Evolutionary conservation across 1,284 basidiomycete species (phyloP).

Genomic region (Peniophora sp.): DNA sequence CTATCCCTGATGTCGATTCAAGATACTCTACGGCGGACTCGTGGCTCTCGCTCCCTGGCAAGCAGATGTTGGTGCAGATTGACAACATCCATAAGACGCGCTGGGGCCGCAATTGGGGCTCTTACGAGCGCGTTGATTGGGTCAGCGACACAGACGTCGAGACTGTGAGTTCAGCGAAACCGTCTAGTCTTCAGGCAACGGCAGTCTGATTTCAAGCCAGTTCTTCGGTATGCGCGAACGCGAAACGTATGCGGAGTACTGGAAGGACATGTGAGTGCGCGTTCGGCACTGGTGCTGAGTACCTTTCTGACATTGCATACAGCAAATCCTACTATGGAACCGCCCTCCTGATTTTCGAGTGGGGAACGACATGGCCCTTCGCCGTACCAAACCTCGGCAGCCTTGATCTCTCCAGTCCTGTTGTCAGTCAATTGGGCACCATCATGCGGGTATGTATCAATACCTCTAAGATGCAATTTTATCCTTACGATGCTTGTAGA

Average conservation of each 20-base stretch:
- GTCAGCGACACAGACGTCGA: conserved; percentile 17
- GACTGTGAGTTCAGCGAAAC: neutral
- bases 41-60: conserved; percentile 16
- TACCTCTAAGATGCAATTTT: too few relatives aligned
- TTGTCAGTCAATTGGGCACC: neutral
- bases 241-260: conserved; percentile 3
- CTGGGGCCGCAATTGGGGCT: conserved; percentile 22
- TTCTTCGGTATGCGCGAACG: neutral
- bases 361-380: conserved; percentile 24
- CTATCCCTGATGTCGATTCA: neutral
- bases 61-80: conserved; percentile 13
- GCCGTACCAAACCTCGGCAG: neutral
- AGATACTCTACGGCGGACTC: conserved; percentile 17
- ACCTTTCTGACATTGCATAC: conserved; percentile 6
- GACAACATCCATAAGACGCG: conserved; percentile 16
- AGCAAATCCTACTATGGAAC: conserved; percentile 14
- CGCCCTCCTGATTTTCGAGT: conserved; percentile 21
- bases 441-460: neutral
- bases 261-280: neutral
- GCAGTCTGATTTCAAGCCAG: neutral
- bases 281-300: neutral
- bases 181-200: neutral
- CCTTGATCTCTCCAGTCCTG: neutral
- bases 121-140: conserved; percentile 19
- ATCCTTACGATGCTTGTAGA: neutral